Evolutionary conservation across 75 land plant species (phyloP).

Genomic region (Selaginella moellendorffii): DNA sequence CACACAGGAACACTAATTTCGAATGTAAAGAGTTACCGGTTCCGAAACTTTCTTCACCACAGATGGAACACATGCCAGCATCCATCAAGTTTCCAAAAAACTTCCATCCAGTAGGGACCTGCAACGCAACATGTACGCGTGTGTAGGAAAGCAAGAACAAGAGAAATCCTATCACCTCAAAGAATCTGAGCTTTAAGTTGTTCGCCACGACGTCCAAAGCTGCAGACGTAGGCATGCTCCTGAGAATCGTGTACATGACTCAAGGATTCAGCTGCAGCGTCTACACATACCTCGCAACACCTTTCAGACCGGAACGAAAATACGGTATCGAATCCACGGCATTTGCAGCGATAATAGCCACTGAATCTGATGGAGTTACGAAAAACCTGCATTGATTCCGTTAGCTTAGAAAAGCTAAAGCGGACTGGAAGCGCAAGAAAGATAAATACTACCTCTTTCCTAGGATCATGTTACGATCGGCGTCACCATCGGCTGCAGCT

Average conservation of each 20-base stretch:
- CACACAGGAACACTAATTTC: conserved; percentile 35
- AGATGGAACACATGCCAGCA: conserved; percentile 83
- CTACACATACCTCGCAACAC: conserved; percentile 78
- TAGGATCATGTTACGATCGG: conserved; percentile 98
- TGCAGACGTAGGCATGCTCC: conserved; percentile 99
- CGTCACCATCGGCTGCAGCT: conserved; percentile 99
- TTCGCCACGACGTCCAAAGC: conserved; percentile 96
- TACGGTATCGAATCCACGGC: conserved; percentile 92
- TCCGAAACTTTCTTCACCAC: conserved; percentile 99
- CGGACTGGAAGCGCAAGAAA: conserved; percentile 1
- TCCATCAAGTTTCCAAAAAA: conserved; percentile 98
- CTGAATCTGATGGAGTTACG: conserved; percentile 99
- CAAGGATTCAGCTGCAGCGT: not conserved
- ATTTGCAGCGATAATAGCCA: conserved; percentile 99
- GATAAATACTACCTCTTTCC: conserved; percentile 68
- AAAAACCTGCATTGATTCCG: conserved; percentile 50
- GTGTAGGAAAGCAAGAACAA: no score
- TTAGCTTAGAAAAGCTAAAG: not conserved
- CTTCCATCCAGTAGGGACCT: conserved; percentile 99
- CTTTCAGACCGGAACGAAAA: conserved; percentile 80
- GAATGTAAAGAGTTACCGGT: conserved; percentile 57
- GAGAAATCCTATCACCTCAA: conserved; percentile 48
- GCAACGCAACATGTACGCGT: conserved; percentile 1
- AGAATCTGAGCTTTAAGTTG: conserved; percentile 55
- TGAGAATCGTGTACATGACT: conserved; percentile 14